phyloP scores from a whole-genome alignment of 2,329 filamentous ascomycete genomes.

The Fusarium pseudoanthophilum region DNA sequence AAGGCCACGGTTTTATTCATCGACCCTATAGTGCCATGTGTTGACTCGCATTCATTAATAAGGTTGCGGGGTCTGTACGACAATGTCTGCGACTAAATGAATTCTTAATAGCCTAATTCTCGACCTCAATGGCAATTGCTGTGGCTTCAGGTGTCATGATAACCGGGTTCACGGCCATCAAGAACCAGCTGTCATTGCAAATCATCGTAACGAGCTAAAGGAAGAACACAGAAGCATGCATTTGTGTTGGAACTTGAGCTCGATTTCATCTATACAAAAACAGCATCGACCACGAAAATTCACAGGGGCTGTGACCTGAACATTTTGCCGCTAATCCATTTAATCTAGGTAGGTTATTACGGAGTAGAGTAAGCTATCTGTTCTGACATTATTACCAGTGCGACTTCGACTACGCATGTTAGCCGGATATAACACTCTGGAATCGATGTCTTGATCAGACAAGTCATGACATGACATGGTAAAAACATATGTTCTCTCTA shows the following conservation, averaged over 20 bases:
- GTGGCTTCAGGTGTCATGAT: conserved; percentile 10
- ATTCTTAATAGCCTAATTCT: not conserved
- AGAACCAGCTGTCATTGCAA: not conserved
- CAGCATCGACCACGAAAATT: not conserved
- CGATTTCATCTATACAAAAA: not conserved
- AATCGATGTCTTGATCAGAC: not conserved
- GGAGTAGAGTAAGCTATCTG: not conserved
- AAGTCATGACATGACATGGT: conserved; percentile 14
- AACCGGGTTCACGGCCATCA: not conserved
- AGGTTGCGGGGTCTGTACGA: not conserved
- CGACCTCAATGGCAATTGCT: not conserved
- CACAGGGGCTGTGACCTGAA: not conserved
- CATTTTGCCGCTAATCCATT: conserved; percentile 10
- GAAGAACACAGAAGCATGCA: not conserved
- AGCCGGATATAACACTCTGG: not conserved
- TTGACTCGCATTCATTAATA: not conserved
- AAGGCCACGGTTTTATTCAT: not conserved
- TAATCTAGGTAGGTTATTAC: not conserved
- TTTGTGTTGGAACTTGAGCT: not conserved
- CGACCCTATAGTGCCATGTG: not conserved
- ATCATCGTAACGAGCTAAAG: not conserved
- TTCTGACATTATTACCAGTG: conserved; percentile 3
- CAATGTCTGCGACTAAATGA: not conserved
- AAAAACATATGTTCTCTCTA: conserved; percentile 7
- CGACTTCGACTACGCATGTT: not conserved